Base-by-base conservation (phyloP, 2,329 filamentous ascomycete species). In the Colletotrichum shisoi region DNA sequence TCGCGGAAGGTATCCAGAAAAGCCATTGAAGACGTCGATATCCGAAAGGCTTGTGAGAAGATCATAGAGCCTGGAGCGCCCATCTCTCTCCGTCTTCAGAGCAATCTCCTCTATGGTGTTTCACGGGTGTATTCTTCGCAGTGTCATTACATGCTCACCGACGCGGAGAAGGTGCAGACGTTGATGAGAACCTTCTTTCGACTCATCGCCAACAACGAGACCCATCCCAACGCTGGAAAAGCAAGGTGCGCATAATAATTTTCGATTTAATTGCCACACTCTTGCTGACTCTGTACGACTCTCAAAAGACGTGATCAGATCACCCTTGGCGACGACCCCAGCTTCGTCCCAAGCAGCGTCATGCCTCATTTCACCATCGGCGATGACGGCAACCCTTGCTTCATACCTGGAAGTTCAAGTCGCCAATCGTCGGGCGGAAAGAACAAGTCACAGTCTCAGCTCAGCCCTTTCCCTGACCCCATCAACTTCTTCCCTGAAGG, bases 81-180 rank as follows among this genome's bases (percentile, higher is more conserved):
- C 2, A 90, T 99, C 79, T 94, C 95, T 4, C 79, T 99, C 70
- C 89, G 95, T 42, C 85, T 99, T 24, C 94, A 98, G 75, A 91
- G 93, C 17, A 97, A 90, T 72, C 83, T 99, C 19, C 87, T 99
- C 34, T 94, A 91, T 75, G 94, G 94, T 5, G 87, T 97, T 17
- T 91, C 93, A 3, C 87, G 91, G 56, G 93, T 98, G 19, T 97
- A 93, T 76, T 84, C 87, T 31, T 91, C 97, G 75, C 94, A 99
- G 78, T 96, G 91, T 73, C 84, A 85, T 44, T 99, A 97, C 76
- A 87, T 97, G 27, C 87, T 97, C 53, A 84, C 86, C 3, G 95
- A 98, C 74, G 89, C 89, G 2, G 89, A 94, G 76, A 88, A 86
- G 71, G 88, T 91, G 44, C 89, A 92, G 71, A 85, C 88, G 68